A percentile compares a stretch with the other conserved stretches of the same genome.
phyloP scores from a whole-genome alignment of 2,329 filamentous ascomycete species.

The Stromatinia cepivora region DNA sequence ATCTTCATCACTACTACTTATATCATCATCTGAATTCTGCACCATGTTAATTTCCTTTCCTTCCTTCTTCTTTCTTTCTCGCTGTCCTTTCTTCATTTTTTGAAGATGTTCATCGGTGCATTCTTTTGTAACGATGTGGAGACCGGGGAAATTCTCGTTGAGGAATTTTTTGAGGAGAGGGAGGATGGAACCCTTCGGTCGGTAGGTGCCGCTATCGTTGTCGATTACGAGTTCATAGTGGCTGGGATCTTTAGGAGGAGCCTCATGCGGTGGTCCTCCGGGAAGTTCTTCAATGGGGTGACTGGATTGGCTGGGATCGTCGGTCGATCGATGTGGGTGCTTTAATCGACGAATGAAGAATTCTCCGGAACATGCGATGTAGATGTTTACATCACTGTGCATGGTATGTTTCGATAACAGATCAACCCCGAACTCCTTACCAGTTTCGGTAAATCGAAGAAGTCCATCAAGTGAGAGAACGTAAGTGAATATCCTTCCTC shows the following conservation, averaged over 20 bases:
- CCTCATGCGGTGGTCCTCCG: constrained; percentile 48
- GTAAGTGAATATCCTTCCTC: constrained; percentile 86
- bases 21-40: constrained; percentile 49
- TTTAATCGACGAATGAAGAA: constrained; percentile 80
- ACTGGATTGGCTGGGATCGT: constrained; percentile 48
- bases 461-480: constrained; percentile 84
- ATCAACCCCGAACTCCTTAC: constrained; percentile 93
- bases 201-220: constrained; percentile 92
- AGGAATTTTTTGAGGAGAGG: constrained; percentile 72
- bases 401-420: constrained; percentile 93
- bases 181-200: constrained; percentile 76
- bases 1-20: constrained; percentile 43
- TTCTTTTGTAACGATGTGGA: constrained; percentile 72
- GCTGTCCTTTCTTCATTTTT: constrained; percentile 74
- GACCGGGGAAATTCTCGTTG: constrained; percentile 69
- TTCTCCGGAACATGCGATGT: constrained; percentile 89
- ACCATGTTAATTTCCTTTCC: constrained; percentile 55
- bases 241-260: constrained; percentile 50
- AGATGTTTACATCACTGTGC: constrained; percentile 89
- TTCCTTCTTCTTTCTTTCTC: constrained; percentile 68
- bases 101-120: constrained; percentile 76
- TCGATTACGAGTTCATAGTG: constrained; percentile 88
- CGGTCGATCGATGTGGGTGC: constrained; percentile 49
- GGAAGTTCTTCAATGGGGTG: constrained; percentile 53
- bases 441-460: constrained; percentile 90